phyloP scores from a whole-genome alignment of 2,329 filamentous ascomycete genomes.

The Aureobasidium leucospermi region DNA sequence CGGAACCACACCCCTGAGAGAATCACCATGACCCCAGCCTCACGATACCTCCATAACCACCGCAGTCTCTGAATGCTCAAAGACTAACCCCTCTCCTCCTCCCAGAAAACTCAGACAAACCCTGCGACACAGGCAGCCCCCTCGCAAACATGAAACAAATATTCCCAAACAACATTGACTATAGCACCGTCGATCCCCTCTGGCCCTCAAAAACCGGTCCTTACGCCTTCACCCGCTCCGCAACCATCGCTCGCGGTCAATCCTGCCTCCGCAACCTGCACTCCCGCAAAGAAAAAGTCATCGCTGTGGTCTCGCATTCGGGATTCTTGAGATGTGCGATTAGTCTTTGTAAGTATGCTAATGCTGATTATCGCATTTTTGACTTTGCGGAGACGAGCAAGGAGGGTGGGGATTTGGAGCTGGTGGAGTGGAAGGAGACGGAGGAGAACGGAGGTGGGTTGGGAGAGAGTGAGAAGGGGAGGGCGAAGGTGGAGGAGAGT shows the following conservation, averaged over 20 bases:
- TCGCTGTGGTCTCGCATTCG: conserved; percentile 60
- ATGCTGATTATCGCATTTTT: conserved; percentile 59
- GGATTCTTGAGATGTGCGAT: conserved; percentile 55
- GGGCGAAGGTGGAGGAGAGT: conserved; percentile 15
- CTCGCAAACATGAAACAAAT: conserved; percentile 37
- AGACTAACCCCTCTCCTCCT: not conserved
- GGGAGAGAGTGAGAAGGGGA: conserved; percentile 40
- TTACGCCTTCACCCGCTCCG: conserved; percentile 48
- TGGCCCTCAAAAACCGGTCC: conserved; percentile 52
- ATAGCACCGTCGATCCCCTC: conserved; percentile 48
- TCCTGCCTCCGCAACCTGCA: conserved; percentile 44
- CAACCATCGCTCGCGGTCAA: conserved; percentile 51
- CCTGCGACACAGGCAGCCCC: conserved; percentile 55
- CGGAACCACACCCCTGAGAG: no score
- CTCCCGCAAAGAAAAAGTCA: conserved; percentile 50
- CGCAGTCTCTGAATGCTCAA: no score
- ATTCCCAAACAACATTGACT: conserved; percentile 51
- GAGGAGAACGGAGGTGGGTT: conserved; percentile 41
- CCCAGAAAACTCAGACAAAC: conserved; percentile 39
- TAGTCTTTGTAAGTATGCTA: conserved; percentile 42
- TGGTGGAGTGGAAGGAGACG: conserved; percentile 46
- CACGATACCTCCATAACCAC: no score
- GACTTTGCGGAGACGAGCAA: conserved; percentile 38
- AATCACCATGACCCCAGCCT: no score
- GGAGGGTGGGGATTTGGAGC: conserved; percentile 26